Conservation (phyloP, 2,329 filamentous ascomycete species). For the Pezizomycotina sp. region DNA sequence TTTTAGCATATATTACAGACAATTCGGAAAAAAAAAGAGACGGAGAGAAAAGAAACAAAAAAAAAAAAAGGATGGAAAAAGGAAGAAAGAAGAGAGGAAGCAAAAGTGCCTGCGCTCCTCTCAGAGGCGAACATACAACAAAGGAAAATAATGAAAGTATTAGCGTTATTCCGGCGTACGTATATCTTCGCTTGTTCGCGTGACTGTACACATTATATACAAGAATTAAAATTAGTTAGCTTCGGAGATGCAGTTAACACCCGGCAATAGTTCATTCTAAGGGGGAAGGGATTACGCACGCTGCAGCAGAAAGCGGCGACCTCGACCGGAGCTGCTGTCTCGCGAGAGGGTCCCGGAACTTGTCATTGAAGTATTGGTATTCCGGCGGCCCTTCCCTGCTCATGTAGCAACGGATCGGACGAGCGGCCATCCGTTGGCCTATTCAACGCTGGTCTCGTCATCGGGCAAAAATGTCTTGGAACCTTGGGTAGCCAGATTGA, state of each 20-base stretch:
- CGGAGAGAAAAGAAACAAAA: no score
- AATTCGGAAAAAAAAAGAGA: neutral
- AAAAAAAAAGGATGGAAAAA: no score
- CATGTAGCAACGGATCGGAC: conserved; percentile 40
- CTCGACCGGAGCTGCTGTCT: conserved; percentile 28
- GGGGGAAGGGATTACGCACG: conserved; percentile 28
- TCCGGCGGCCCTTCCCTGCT: conserved; percentile 29
- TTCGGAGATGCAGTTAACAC: conserved; percentile 25
- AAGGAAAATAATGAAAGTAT: conserved; percentile 84
- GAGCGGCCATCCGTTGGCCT: conserved; percentile 20
- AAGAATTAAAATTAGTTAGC: no score
- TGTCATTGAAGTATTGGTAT: conserved; percentile 11
- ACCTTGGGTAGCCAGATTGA: no score
- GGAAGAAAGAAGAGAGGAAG: no score
- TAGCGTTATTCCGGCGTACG: conserved; percentile 72
- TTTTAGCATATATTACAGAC: neutral
- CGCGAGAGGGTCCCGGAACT: conserved; percentile 4
- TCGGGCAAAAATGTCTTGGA: no score
- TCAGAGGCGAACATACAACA: conserved; percentile 32
- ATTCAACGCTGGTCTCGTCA: neutral
- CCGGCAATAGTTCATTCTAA: conserved; percentile 29
- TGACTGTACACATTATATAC: conserved; percentile 38
- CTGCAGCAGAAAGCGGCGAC: conserved; percentile 28
- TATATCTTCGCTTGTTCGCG: conserved; percentile 54
- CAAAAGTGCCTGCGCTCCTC: no score